phyloP scores from a whole-genome alignment of 2,329 filamentous ascomycete genomes.

The Hirsutella thompsonii region DNA sequence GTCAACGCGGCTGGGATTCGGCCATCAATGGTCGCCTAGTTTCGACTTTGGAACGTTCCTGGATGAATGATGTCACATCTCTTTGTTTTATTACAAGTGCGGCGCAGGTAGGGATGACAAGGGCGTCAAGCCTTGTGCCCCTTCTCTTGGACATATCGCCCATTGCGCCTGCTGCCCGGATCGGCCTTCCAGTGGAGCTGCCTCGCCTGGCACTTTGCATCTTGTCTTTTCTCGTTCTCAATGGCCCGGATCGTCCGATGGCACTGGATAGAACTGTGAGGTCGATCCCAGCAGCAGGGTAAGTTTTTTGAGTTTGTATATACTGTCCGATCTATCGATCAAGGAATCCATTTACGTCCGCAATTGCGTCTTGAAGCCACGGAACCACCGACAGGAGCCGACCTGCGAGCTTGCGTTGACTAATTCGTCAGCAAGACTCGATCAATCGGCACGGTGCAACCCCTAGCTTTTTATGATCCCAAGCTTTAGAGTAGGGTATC shows the following conservation, averaged over 20 bases:
- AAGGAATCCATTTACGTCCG: constrained; percentile 17
- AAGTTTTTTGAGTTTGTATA: constrained; percentile 38
- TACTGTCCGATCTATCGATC: constrained; percentile 32
- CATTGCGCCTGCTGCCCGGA: constrained; percentile 21
- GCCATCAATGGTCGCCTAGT: constrained; percentile 6
- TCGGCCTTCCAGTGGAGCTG: constrained; percentile 15
- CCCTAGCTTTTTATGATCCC: too few species aligned
- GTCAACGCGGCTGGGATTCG: constrained; percentile 8
- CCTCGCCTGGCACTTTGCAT: constrained; percentile 9
- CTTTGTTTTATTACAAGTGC: constrained; percentile 9
- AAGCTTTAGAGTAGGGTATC: too few species aligned
- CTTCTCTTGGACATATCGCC: constrained; percentile 8
- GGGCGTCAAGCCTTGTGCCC: constrained; percentile 4
- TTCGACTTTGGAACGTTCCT: constrained; percentile 14
- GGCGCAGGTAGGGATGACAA: constrained; percentile 19
- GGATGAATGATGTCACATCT: constrained; percentile 22
- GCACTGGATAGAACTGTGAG: constrained; percentile 15
- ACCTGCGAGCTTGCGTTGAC: too few species aligned
- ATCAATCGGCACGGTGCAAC: too few species aligned
- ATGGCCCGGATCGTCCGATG: not conserved
- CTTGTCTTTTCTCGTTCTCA: constrained; percentile 2
- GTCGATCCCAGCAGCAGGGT: constrained; percentile 40
- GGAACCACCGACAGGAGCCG: too few species aligned
- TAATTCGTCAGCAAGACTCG: too few species aligned
- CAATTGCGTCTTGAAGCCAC: not conserved